Evolutionary conservation across 1,284 basidiomycete genomes (phyloP).

Genomic region (Trichosporon sp.): DNA sequence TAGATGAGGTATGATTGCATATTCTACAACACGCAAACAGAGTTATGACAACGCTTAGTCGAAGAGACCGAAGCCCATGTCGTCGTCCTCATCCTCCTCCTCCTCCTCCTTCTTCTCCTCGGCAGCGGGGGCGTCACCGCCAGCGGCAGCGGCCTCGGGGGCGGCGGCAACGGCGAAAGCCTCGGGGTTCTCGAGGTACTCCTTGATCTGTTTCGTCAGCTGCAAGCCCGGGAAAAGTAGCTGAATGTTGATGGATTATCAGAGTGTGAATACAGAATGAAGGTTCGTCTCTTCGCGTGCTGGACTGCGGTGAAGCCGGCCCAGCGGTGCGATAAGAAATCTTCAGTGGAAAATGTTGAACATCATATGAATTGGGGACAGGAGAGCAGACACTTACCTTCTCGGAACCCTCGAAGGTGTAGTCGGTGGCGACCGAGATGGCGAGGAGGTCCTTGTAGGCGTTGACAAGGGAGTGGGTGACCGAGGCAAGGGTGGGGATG

Average conservation of each 20-base stretch:
- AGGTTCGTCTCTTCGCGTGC: constrained; percentile 37
- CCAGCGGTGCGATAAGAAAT: constrained; percentile 58
- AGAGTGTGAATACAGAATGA: constrained; percentile 44
- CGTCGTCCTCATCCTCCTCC: constrained; percentile 72
- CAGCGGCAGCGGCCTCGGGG: constrained; percentile 62
- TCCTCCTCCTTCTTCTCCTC: constrained; percentile 63
- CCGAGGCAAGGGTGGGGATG: constrained; percentile 94
- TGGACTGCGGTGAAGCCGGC: constrained; percentile 47
- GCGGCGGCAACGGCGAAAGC: constrained; percentile 84
- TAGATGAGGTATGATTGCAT: constrained; percentile 26
- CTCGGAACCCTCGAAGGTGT: constrained; percentile 89
- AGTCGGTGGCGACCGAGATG: constrained; percentile 88
- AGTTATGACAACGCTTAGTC: constrained; percentile 63
- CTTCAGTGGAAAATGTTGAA: constrained; percentile 53
- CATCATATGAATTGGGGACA: constrained; percentile 35
- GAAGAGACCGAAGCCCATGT: constrained; percentile 78
- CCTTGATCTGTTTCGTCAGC: constrained; percentile 72
- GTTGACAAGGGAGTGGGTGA: constrained; percentile 94
- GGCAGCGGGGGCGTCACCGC: constrained; percentile 61
- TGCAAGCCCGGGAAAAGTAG: neutral
- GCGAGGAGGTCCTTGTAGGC: constrained; percentile 98
- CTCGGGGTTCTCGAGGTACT: constrained; percentile 94
- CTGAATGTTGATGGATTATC: constrained; percentile 27
- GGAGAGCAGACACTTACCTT: constrained; percentile 66
- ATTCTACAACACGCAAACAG: constrained; percentile 28